phyloP scores from a whole-genome alignment of 1,284 basidiomycete genomes.

The Porodaedalea pini region DNA sequence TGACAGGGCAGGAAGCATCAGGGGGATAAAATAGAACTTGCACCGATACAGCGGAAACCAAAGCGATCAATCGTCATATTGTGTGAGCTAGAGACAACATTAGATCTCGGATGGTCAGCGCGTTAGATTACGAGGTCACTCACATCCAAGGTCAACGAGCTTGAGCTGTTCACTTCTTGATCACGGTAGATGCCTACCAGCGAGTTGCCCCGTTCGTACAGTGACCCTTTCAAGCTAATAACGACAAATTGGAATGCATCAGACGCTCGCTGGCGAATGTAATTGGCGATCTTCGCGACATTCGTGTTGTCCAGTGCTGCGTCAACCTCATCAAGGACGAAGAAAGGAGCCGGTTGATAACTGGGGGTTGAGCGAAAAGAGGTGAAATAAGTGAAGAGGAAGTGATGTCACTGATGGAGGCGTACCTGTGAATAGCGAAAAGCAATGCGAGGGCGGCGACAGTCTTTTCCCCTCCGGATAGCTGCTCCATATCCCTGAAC shows the following conservation, averaged over 20 bases:
- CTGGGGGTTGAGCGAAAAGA: constrained; percentile 40
- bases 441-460: constrained; percentile 94
- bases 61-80: constrained; percentile 37
- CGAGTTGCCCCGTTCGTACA: constrained; percentile 90
- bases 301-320: constrained; percentile 97
- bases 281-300: constrained; percentile 89
- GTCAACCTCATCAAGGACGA: constrained; percentile 97
- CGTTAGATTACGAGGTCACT: constrained; percentile 33
- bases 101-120: neutral
- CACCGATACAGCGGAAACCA: neutral
- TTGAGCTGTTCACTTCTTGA: constrained; percentile 88
- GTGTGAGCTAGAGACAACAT: constrained; percentile 35
- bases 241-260: constrained; percentile 92
- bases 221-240: constrained; percentile 88
- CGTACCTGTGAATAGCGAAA: constrained; percentile 91
- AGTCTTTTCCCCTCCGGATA: constrained; percentile 98
- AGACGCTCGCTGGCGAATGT: constrained; percentile 79
- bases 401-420: constrained; percentile 1
- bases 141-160: constrained; percentile 87
- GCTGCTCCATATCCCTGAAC: constrained; percentile 98
- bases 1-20: neutral
- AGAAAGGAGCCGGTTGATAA: constrained; percentile 97
- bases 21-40: neutral
- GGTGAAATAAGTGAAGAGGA: constrained; percentile 13
- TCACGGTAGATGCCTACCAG: constrained; percentile 93